Base-by-base conservation (phyloP, 805 yeast genomes). In the Candida ponderosae region DNA sequence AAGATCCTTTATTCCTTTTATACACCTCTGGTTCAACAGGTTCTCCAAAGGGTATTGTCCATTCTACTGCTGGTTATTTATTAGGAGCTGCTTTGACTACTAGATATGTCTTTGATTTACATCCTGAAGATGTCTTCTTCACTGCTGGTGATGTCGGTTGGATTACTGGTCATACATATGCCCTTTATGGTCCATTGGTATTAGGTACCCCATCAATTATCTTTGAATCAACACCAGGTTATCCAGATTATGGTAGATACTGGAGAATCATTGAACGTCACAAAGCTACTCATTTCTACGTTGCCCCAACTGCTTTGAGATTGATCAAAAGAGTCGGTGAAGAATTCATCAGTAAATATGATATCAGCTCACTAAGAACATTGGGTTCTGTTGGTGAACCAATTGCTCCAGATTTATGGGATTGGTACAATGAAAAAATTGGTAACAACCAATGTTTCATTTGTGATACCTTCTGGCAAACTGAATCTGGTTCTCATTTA, bases 131-230 rank as follows among this genome's bases (percentile, higher is more conserved):
- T 56, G 66, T 76, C 13, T 68, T 84, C 40, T 84, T 84, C 70
- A 83, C 93, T 15, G 93, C 94, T 23, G 95, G 93, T 56, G 95
- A 84, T 63, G 81, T 84, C 37, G 95, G 95, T 53, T 84, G 95
- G 95, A 81, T 84, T 53, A 84, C 94, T 6, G 95, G 95, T 40
- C 95, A 84, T 63, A 72, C 93, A 10, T 84, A 84, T 52, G 88
- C 78, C 16, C 74, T 83, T 34, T 84, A 84, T 57, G 95, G 94
- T 39, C 94, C 95, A 29, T 67, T 84, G 55, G 59, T 73, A 23
- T 68, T 73, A 48, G 95, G 95, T 57, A 78, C 82, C 39, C 78
- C 95, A 24, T 77, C 93, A 17, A 72, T 84, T 32, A 82, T 84
- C 27, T 84, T 81, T 55, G 94, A 84, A 66, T 89, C 90, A 47